These are phyloP conservation scores for Penicillium decumbens DNA, from an alignment of 2,329 filamentous ascomycete genomes.

Conservation along the genomic window DNA sequence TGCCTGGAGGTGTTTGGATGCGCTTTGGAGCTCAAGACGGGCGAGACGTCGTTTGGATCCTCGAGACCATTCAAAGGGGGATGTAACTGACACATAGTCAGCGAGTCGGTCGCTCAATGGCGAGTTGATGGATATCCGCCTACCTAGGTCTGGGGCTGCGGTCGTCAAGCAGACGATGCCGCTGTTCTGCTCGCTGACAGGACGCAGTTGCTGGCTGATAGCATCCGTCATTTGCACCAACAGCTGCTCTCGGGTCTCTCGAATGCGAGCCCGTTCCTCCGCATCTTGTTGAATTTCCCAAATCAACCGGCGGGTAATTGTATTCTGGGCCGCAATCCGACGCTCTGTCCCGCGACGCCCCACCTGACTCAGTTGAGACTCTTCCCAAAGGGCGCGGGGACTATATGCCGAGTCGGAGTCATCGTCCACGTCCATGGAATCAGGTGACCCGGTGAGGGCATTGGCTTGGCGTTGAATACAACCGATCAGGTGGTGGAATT, in stretches of 20 bases:
- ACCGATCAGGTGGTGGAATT: conserved; percentile 33
- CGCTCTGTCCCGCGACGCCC: conserved; percentile 31
- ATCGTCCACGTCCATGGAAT: conserved; percentile 27
- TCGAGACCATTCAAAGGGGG: conserved; percentile 28
- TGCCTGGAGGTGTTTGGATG: conserved; percentile 34
- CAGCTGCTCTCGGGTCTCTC: conserved; percentile 24
- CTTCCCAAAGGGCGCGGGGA: conserved; percentile 27
- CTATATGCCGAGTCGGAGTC: conserved; percentile 20
- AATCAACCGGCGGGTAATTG: conserved; percentile 34
- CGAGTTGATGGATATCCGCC: conserved; percentile 1
- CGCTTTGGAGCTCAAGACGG: conserved; percentile 31
- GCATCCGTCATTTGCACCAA: conserved; percentile 26
- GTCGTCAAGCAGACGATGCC: conserved; percentile 34
- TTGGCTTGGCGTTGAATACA: conserved; percentile 27
- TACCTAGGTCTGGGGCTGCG: conserved; percentile 31
- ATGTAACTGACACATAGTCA: conserved; percentile 19
- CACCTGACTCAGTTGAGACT: conserved; percentile 31
- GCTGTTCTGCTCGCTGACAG: conserved; percentile 24
- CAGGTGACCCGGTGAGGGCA: conserved; percentile 14
- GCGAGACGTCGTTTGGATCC: conserved; percentile 35
- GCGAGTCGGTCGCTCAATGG: background rate
- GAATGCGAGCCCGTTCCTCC: conserved; percentile 26
- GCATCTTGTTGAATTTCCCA: conserved; percentile 37
- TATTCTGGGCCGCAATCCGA: conserved; percentile 33
- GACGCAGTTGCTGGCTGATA: conserved; percentile 23